Base-by-base conservation (phyloP, 176 grass and related monocot genomes). In the Avena eriantha region DNA sequence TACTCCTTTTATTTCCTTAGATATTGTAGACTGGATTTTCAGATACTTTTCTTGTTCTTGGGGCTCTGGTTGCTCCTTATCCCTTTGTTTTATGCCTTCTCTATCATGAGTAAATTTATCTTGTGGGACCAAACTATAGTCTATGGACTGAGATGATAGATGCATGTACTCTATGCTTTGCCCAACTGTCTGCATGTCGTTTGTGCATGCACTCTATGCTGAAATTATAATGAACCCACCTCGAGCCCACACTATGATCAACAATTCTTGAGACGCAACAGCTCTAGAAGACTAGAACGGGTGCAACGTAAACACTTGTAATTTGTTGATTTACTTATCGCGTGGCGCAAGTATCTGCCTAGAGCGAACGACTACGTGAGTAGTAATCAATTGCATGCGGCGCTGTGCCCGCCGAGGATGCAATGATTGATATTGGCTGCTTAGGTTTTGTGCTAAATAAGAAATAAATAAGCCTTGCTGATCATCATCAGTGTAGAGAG, bases 161-260 rank as follows among this genome's bases (percentile, higher is more conserved):
- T 74, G 14, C 10, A 43, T 74, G 14, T 8, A 24, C 29, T 16
- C 36, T 2, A 76, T 49, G 1, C 8, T 49, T 29, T 75, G 12
- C 22, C 80, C 68, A 83, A 83, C 35, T 34, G 68, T 16, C 8
- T 56, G 13, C 2, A 56, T 51, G 46, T 51, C 7, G 13, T 14
- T 39, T 69, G 21, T 82, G 26, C 58, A 36, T 36, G 6, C 49
- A 15, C 13, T 16, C 2, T 11, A 4, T 77, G 31, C 46, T 85
- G 65, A 75, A 87, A 75, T 33, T 69, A 21, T 18, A 72, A 0
- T 8, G 49, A 57, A 66, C 31, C 63, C 29, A 69, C 33, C 71
- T 86, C 41, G 83, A 90, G 78, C 26, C 83, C 51, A 51, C 22
- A 43, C 51, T 49, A 76, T 10, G 21, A 73, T 29, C 3, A 76